Conservation (phyloP, 2,329 filamentous ascomycete genomes). For the Fusarium zealandicum region DNA sequence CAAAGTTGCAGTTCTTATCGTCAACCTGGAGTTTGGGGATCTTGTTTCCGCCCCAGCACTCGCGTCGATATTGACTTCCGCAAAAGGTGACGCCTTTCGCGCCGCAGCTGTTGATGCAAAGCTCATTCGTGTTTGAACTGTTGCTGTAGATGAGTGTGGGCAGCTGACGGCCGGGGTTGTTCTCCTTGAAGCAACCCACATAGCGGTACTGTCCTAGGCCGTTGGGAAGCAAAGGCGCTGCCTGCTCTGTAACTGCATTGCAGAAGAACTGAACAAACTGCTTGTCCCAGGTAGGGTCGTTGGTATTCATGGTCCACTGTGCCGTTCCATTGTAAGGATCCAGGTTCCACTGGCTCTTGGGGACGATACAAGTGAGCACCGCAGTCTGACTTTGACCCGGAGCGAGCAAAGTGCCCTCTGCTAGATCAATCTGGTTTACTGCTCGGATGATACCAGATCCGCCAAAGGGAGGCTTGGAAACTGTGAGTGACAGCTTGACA, state of each 20-base stretch:
- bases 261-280: slow-evolving; percentile 61
- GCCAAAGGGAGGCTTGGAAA: slow-evolving; percentile 68
- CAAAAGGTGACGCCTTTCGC: slow-evolving; percentile 51
- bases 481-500: slow-evolving; percentile 60
- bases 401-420: slow-evolving; percentile 60
- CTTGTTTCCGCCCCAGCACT: slow-evolving; percentile 63
- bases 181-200: slow-evolving; percentile 63
- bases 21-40: slow-evolving; percentile 54
- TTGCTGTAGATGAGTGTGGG: slow-evolving; percentile 51
- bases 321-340: slow-evolving; percentile 57
- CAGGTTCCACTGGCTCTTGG: slow-evolving; percentile 64
- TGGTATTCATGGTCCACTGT: slow-evolving; percentile 64
- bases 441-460: slow-evolving; percentile 61
- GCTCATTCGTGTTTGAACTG: slow-evolving; percentile 51
- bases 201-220: slow-evolving; percentile 60
- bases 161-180: slow-evolving; percentile 62
- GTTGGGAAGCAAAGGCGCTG: slow-evolving; percentile 54
- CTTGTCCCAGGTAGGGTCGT: slow-evolving; percentile 60
- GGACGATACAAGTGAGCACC: slow-evolving; percentile 61
- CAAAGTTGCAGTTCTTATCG: slow-evolving; percentile 58
- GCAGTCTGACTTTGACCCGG: slow-evolving; percentile 61
- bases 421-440: slow-evolving; percentile 63
- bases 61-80: slow-evolving; percentile 57
- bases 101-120: slow-evolving; percentile 55
- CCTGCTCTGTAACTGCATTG: slow-evolving; percentile 60